Evolutionary conservation across 495 filamentous ascomycete genomes (phyloP).

Genomic region (Symbiotaphrina buchneri): DNA sequence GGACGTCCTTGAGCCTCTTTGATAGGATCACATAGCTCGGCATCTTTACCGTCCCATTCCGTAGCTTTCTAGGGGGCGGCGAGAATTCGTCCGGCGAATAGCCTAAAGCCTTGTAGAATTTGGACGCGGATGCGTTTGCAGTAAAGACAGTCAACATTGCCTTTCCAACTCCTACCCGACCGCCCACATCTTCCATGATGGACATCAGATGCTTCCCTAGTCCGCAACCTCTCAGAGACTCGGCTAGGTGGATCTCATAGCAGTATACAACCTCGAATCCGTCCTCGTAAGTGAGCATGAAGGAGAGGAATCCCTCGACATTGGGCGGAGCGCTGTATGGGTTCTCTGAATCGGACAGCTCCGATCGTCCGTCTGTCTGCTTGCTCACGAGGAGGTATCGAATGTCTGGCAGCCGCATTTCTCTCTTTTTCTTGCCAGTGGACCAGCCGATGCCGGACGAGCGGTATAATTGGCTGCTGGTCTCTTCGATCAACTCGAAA

Average conservation of each 20-base stretch:
- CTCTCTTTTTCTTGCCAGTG: slow-evolving; percentile 37
- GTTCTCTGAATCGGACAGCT: slow-evolving; percentile 37
- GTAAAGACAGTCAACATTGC: slow-evolving; percentile 72
- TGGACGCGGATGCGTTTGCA: slow-evolving; percentile 32
- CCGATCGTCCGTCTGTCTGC: slow-evolving; percentile 12
- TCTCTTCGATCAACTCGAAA: slow-evolving; percentile 46
- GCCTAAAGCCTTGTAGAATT: slow-evolving; percentile 44
- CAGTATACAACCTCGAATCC: slow-evolving; percentile 54
- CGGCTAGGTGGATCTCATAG: slow-evolving; percentile 66
- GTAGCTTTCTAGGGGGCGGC: slow-evolving; percentile 32
- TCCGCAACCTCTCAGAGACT: slow-evolving; percentile 24
- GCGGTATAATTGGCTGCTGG: slow-evolving; percentile 43
- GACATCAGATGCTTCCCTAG: slow-evolving; percentile 14
- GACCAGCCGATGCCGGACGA: slow-evolving; percentile 46
- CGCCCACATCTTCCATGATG: slow-evolving; percentile 10
- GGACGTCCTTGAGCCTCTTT: slow-evolving; percentile 19
- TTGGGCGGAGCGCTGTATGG: neutral
- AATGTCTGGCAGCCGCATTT: slow-evolving; percentile 51
- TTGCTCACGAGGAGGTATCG: slow-evolving; percentile 13
- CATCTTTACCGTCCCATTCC: slow-evolving; percentile 38
- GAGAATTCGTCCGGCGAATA: slow-evolving; percentile 36
- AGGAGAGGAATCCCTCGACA: slow-evolving; percentile 47
- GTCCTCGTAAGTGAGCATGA: slow-evolving; percentile 70
- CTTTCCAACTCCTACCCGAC: slow-evolving; percentile 29
- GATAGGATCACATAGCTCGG: slow-evolving; percentile 54